Evolutionary conservation across 768 basidiomycete genomes (phyloP).

Genomic region (Rossbeevera mucosa): DNA sequence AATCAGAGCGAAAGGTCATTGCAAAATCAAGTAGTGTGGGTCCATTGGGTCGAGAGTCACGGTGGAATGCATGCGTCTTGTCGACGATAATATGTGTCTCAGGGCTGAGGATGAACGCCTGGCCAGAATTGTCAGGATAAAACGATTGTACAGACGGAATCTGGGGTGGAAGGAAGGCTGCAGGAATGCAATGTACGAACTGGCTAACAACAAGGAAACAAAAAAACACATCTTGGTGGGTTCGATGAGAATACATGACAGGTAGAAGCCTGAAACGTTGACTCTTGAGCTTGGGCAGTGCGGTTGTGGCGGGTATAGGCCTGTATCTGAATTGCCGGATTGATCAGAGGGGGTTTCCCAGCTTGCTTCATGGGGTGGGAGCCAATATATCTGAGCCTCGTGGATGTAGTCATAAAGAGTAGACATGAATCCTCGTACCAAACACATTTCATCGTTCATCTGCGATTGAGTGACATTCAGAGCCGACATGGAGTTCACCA

Average conservation of each 20-base stretch:
- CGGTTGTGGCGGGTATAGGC: too few species aligned
- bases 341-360: too few species aligned
- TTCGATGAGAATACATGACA: not conserved
- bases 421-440: too few species aligned
- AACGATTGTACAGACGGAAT: slow-evolving; percentile 38
- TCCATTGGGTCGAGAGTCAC: slow-evolving; percentile 11
- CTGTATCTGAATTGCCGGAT: too few species aligned
- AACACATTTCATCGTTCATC: too few species aligned
- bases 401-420: too few species aligned
- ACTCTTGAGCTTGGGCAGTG: not conserved
- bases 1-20: slow-evolving; percentile 34
- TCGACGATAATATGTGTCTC: slow-evolving; percentile 37
- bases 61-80: slow-evolving; percentile 15
- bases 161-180: slow-evolving; percentile 24
- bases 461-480: too few species aligned
- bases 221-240: slow-evolving; percentile 1
- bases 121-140: slow-evolving; percentile 13
- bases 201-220: not conserved
- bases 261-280: not conserved
- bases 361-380: too few species aligned
- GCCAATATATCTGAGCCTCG: too few species aligned
- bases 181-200: not conserved
- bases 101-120: slow-evolving; percentile 28
- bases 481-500: too few species aligned
- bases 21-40: slow-evolving; percentile 36